Base-by-base conservation (phyloP, 73 alveolate species). In the Uronychia setigera region DNA sequence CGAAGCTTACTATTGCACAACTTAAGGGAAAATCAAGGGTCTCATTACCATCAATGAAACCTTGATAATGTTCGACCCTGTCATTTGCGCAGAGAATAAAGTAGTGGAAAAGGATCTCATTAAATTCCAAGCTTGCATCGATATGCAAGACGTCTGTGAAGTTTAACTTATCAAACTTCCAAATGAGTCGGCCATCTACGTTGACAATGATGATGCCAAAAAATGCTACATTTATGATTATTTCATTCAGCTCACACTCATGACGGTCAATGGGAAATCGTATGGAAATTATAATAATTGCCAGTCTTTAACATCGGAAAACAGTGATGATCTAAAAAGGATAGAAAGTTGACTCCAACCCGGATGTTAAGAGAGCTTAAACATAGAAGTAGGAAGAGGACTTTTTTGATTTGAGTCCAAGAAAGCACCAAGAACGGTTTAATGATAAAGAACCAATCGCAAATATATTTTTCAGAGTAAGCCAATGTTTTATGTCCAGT, bases 1-100 rank as follows among this genome's bases (percentile, higher is more conserved):
- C 75, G 94, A 88, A 26, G 94, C 90, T 0, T 88, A 88, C 60
- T 88, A 88, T 33, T 88, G 94, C 76, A 88, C 94, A 5, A 46
- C 58, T 31, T 35, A 76, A 28, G 94, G 94, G 11, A 88, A 88
- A 46, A 75, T 88, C 28, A 88, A 88, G 35, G 94, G 94, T 25
- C 32, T 76, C 28, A 27, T 88, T 34, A 81, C 90, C 29, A 58
- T 88, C 11, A 81, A 84, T 26, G 82, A 88, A 79, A 77, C 79
- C 58, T 29, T 88, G 60, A 30, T 88, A 5, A 19, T 81, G 87
- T 88, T 88, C 46, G 87, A 88, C 75, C 94, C 94, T 0, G 32
- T 81, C 13, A 35, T 29, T 26, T 88, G 94, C 78, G 0, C 29
- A 0, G 89, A 88, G 74, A 81, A 88, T 30, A 77, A 81, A 58